phyloP scores from a whole-genome alignment of 352 stramenopile genomes.

The Globisporangium uncinulatum region DNA sequence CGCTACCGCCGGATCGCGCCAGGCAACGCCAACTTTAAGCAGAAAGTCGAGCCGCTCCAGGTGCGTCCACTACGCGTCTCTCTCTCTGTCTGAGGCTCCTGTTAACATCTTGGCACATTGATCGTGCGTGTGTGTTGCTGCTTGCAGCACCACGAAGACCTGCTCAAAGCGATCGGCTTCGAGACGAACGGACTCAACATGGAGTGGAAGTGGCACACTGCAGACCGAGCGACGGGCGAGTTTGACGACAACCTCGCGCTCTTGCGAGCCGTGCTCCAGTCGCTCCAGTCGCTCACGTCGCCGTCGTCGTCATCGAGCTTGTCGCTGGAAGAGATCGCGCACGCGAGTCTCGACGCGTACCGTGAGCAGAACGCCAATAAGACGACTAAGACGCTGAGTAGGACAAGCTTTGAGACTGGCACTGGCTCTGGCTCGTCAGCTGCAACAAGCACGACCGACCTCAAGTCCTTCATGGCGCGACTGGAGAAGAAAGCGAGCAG shows the following conservation, averaged over 20 bases:
- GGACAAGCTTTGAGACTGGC: too few species aligned
- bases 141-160: slow-evolving; percentile 56
- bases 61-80: slow-evolving; percentile 13
- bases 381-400: neutral
- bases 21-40: slow-evolving; percentile 81
- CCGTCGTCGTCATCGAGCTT: slow-evolving; percentile 30
- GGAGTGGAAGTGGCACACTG: slow-evolving; percentile 80
- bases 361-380: slow-evolving; percentile 18
- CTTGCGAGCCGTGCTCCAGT: slow-evolving; percentile 48
- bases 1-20: slow-evolving; percentile 73
- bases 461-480: slow-evolving; percentile 51
- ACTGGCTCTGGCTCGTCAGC: neutral
- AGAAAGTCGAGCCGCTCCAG: slow-evolving; percentile 78
- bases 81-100: neutral
- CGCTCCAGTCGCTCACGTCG: slow-evolving; percentile 48
- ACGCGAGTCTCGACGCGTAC: slow-evolving; percentile 27
- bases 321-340: slow-evolving; percentile 48
- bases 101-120: neutral
- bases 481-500: slow-evolving; percentile 40
- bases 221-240: slow-evolving; percentile 46
- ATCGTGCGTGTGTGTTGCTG: neutral
- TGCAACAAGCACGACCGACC: slow-evolving; percentile 14
- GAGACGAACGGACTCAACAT: slow-evolving; percentile 68
- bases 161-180: slow-evolving; percentile 77
- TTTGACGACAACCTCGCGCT: slow-evolving; percentile 69